Evolutionary conservation across 192 early-diverging fungal genomes (phyloP).

Genomic region (Coemansia sp.): DNA sequence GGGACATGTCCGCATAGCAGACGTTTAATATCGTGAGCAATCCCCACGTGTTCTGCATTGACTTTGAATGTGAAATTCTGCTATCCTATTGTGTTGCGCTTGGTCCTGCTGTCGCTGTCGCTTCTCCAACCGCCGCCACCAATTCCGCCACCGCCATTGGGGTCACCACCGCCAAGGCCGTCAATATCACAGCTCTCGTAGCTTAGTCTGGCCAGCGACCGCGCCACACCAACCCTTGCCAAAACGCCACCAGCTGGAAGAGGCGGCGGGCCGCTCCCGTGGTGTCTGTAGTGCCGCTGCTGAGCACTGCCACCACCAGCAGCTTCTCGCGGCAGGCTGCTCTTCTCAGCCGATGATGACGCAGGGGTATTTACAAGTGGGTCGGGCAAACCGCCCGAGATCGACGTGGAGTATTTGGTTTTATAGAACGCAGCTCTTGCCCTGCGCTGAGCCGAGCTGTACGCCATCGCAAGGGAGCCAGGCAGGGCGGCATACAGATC

Average conservation of each 20-base stretch:
- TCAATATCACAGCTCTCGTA: constrained; percentile 2
- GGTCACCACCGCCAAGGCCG: constrained; percentile 2
- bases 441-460: not conserved
- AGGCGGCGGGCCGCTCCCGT: not conserved
- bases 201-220: constrained; percentile 11
- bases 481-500: not conserved
- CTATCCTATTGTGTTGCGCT: constrained; percentile 8
- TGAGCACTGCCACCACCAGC: not conserved
- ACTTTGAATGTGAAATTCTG: no score
- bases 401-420: constrained; percentile 8
- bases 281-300: not conserved
- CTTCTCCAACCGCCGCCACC: not conserved
- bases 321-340: not conserved
- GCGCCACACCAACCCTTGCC: not conserved
- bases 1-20: no score
- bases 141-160: not conserved
- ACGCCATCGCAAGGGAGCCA: not conserved
- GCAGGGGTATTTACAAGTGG: not conserved
- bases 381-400: constrained; percentile 3
- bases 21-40: no score
- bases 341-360: constrained; percentile 2
- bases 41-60: no score
- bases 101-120: constrained; percentile 2
- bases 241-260: not conserved
- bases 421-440: constrained; percentile 12